These are phyloP conservation scores for Thraustotheca clavata DNA, from an alignment of 352 stramenopile species.

Conservation along the genomic window DNA sequence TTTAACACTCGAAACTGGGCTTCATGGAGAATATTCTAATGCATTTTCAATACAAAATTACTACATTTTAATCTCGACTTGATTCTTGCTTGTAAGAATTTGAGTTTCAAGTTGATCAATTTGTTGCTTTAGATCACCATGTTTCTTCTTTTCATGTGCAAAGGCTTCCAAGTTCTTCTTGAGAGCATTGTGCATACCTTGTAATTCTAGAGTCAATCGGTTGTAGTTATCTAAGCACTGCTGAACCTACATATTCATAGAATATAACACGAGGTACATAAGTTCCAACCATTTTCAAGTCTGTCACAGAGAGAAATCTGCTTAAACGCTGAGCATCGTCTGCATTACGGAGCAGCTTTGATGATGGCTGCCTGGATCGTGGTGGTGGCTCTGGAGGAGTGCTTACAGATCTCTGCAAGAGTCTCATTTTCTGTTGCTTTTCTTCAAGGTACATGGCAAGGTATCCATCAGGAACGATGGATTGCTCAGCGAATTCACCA, in stretches of 20 bases:
- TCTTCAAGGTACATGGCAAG: conserved; percentile 12
- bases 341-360: neutral
- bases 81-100: neutral
- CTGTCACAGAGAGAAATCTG: neutral
- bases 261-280: neutral
- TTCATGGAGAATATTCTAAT: conserved; percentile 3
- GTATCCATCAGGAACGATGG: neutral
- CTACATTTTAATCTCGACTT: neutral
- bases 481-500: neutral
- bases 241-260: neutral
- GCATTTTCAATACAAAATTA: neutral
- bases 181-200: conserved; percentile 2
- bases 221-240: neutral
- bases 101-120: neutral
- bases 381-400: neutral
- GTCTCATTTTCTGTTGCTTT: neutral
- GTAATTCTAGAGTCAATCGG: neutral
- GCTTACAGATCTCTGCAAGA: neutral
- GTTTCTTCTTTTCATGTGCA: neutral
- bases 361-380: neutral
- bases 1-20: conserved; percentile 2
- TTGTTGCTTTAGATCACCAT: neutral
- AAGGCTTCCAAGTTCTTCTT: neutral
- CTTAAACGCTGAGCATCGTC: neutral
- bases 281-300: neutral